A percentile compares a stretch with the other conserved stretches of the same genome.
phyloP scores from a whole-genome alignment of 371 early-diverging fungal species.

The Polyrhizophydium stewartii region DNA sequence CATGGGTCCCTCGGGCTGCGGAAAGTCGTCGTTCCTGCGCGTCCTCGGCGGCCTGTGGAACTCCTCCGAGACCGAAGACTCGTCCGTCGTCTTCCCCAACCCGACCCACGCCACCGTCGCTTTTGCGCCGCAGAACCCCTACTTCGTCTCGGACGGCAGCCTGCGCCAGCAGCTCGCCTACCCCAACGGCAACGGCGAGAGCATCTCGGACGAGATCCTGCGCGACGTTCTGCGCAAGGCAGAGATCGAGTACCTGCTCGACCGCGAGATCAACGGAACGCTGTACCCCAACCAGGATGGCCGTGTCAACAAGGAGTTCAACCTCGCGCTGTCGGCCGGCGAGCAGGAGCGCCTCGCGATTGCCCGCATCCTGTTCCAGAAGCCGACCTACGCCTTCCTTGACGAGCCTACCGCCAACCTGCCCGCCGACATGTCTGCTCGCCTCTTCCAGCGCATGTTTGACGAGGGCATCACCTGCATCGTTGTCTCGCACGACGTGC shows the following conservation, averaged over 20 bases:
- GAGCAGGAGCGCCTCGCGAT: slow-evolving; percentile 29
- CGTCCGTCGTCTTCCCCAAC: background rate
- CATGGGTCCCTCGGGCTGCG: slow-evolving; percentile 77
- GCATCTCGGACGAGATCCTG: slow-evolving; percentile 1
- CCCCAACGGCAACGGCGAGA: slow-evolving; percentile 3
- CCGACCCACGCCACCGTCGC: background rate
- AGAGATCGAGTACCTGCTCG: slow-evolving; percentile 13
- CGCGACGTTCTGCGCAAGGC: slow-evolving; percentile 7
- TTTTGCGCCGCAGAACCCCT: slow-evolving; percentile 19
- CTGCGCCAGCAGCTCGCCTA: slow-evolving; percentile 19
- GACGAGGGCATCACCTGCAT: slow-evolving; percentile 8
- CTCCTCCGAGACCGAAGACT: background rate
- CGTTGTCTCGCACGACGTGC: slow-evolving; percentile 6
- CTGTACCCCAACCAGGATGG: background rate
- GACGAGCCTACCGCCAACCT: slow-evolving; percentile 30
- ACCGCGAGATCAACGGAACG: slow-evolving; percentile 4
- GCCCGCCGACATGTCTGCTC: slow-evolving; percentile 6
- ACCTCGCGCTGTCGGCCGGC: slow-evolving; percentile 15
- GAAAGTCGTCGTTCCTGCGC: slow-evolving; percentile 73
- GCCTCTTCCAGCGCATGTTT: background rate
- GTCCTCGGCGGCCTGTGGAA: slow-evolving; percentile 74
- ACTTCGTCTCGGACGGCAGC: slow-evolving; percentile 10
- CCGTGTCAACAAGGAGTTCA: background rate
- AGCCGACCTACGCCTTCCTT: slow-evolving; percentile 34
- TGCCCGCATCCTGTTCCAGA: slow-evolving; percentile 33